Base-by-base conservation (phyloP, 148 eudicot species). In the Vaccinium corymbosum region DNA sequence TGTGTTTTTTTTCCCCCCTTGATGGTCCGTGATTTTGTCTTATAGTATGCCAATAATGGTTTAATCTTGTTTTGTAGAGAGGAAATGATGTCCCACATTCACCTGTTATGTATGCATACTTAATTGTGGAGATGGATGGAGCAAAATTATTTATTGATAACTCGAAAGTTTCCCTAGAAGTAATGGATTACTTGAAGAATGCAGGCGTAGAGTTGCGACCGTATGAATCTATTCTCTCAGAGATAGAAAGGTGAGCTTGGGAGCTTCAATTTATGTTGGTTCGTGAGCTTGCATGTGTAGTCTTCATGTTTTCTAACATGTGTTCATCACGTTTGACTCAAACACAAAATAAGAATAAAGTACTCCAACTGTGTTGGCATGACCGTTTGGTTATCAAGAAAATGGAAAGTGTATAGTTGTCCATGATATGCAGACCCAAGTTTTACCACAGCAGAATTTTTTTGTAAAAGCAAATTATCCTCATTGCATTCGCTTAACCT, bases 11-110 rank as follows among this genome's bases (percentile, higher is more conserved):
- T 83, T 35, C 4, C 15, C n/a, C n/a, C n/a, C 27, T 27, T 20
- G 10, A 15, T 48, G 64, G 73, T 56, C 82, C 22, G 73, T 35
- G 19, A 42, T 25, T 74, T 83, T 20, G 48, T 84, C 72, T 81
- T 72, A 83, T 86, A 20, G 14, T 78, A 25, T 71, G 81, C 78
- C 32, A 77, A 52, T 48, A 38, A 78, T 83, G 46, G 35, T 73
- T 72, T 52, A 57, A 72, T 84, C 48, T 56, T 84, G 48, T 80
- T 64, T 84, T 83, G 74, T 84, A 97, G 99, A 94, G 99, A 92
- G 99, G 99, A 85, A 93, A 88, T 84, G 99, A 97, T 86, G 85
- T 97, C 82, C 96, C 96, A 66, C 93, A 94, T 90, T 95, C 98
- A 59, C 99, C 99, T 82, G 99, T 97, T 76, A 88, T 90, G 93